A percentile compares a stretch with the other conserved stretches of the same genome.
Conservation (phyloP, 2,329 filamentous ascomycete species). For the Epichloe glyceriae region DNA sequence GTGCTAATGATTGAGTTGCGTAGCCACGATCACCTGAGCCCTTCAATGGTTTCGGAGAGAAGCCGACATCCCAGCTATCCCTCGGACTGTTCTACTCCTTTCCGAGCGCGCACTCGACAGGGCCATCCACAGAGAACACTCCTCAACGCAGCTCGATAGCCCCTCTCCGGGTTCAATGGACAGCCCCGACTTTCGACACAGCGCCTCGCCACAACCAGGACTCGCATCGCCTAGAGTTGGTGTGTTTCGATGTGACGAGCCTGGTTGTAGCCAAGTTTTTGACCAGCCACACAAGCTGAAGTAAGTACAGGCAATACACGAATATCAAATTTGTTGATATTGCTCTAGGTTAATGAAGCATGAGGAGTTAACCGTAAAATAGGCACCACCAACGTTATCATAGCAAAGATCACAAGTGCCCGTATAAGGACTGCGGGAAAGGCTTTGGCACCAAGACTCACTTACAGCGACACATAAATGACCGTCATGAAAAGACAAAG, state of each 20-base stretch:
- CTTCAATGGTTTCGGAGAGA: conserved; percentile 11
- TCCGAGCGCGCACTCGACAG: conserved; percentile 25
- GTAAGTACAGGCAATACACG: conserved; percentile 18
- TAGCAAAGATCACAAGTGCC: conserved; percentile 44
- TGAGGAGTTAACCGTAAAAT: not conserved
- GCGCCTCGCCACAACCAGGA: conserved; percentile 21
- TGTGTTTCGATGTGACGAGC: conserved; percentile 22
- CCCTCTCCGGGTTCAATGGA: conserved; percentile 27
- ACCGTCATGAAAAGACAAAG: conserved; percentile 46
- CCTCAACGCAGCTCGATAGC: conserved; percentile 32
- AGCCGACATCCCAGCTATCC: conserved; percentile 21
- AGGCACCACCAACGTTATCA: conserved; percentile 50
- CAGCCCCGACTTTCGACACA: conserved; percentile 24
- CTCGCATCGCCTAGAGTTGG: conserved; percentile 18
- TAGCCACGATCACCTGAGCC: conserved; percentile 14
- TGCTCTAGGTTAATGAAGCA: not conserved
- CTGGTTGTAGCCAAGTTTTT: conserved; percentile 30
- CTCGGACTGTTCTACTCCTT: conserved; percentile 30
- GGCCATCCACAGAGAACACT: conserved; percentile 29
- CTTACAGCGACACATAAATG: conserved; percentile 48
- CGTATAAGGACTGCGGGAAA: conserved; percentile 38
- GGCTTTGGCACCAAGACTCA: conserved; percentile 50
- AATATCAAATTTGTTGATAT: conserved; percentile 7
- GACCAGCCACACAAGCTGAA: conserved; percentile 49
- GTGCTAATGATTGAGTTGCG: conserved; percentile 14